Evolutionary conservation across 495 filamentous ascomycete species (phyloP), one percentile per base, ranked within the genome.

Genomic region (Aspergillus homomorphus): DNA sequence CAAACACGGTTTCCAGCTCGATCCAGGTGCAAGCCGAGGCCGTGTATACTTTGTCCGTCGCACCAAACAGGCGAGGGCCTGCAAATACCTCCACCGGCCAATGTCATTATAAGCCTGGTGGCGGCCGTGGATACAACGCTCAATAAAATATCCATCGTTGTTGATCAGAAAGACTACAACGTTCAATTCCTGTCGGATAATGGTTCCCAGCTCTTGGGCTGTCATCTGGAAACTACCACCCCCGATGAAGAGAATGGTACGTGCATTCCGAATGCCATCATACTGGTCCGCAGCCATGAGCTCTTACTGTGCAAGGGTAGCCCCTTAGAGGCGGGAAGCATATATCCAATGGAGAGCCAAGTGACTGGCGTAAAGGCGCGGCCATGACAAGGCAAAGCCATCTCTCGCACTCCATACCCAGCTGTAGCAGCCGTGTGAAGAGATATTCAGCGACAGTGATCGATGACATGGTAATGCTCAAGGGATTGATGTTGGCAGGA

Each of bases 191-290:
- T 87, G 78, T 6, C 82, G 80, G 51, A 93, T 80, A 73, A 92
- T 90, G 15, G 88, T 90, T 57, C 80, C 82, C 50, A 94, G 69
- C 65, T 91, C 89, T 65, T 93, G 90, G 0, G 74, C 83, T 0
- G 88, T 91, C 20, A 93, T 73, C 63, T 94, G 89, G 66, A 92
- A 82, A 56, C 83, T 87, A n/a, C 90, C 90, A 62, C 93, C 90
- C 24, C 89, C 90, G 14, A 86, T 86, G 65, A 92, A 86, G 53
- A 92, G 76, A 60, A 94, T 83, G 0, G 74, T 77, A 1, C 79
- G 68, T 51, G 43, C 57, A 4, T 55, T 44, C 10, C 53, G 44
- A 41, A 61, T 52, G 14, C 54, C 45, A 52, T 62, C 33, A 20
- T 59, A 62, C 19, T 62, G 44, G 16, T 28, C 26, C 26, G 26